Conservation (phyloP, 345 rosid species). For the Trapa bicornis region DNA sequence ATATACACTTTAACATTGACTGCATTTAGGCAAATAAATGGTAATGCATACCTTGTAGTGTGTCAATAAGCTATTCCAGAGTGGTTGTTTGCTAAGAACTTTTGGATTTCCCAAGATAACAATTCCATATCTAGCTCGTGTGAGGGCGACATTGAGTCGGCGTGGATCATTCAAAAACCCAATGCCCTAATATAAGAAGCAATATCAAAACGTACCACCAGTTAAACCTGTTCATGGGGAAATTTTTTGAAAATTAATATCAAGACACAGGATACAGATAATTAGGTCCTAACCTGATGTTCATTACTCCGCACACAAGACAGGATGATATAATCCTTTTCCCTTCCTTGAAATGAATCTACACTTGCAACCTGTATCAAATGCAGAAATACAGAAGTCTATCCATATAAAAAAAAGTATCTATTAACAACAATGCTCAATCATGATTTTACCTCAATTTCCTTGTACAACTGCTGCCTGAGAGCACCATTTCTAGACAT, state of each 20-base stretch:
- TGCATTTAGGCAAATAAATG: background rate
- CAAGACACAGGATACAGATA: background rate
- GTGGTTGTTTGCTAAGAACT: conserved; percentile 94
- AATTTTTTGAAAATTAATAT: background rate
- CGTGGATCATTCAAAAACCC: conserved; percentile 99
- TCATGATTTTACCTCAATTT: conserved; percentile 61
- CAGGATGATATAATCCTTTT: conserved; percentile 93
- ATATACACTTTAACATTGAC: background rate
- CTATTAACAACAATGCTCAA: background rate
- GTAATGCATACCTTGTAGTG: conserved; percentile 66
- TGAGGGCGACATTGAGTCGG: conserved; percentile 92
- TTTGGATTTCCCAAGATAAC: conserved; percentile 96
- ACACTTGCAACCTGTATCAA: conserved; percentile 78
- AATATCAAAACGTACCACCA: background rate
- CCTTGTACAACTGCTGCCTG: conserved; percentile 96
- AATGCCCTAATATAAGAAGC: conserved; percentile 57
- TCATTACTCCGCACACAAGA: conserved; percentile 99
- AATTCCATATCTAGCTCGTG: conserved; percentile 98
- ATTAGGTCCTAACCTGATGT: conserved; percentile 64
- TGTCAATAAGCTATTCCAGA: conserved; percentile 93
- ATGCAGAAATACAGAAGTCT: background rate
- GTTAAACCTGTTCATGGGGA: background rate
- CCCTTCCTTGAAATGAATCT: conserved; percentile 99
- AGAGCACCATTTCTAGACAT: conserved; percentile 98
- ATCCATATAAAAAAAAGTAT: background rate